phyloP scores from a whole-genome alignment of 768 basidiomycete species.

The Agrocybe praecox region DNA sequence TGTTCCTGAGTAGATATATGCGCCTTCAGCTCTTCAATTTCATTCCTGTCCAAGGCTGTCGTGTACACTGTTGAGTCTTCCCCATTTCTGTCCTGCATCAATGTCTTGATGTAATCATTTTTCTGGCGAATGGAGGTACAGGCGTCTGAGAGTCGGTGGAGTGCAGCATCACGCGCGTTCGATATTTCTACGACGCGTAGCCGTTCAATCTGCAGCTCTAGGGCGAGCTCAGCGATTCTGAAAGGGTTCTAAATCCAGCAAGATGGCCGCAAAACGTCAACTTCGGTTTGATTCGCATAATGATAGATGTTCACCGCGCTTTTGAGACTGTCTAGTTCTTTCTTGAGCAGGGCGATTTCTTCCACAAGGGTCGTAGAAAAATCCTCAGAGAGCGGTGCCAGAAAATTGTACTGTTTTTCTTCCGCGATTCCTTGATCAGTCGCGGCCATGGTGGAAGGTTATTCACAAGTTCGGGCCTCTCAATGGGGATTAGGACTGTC shows the following conservation, averaged over 20 bases:
- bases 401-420: conserved; percentile 12
- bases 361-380: conserved; percentile 3
- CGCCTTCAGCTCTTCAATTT: conserved; percentile 31
- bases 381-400: conserved; percentile 1
- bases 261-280: no score
- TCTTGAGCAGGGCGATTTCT: conserved; percentile 18
- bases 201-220: conserved; percentile 57
- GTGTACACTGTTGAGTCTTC: background rate
- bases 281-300: background rate
- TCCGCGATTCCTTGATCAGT: conserved; percentile 2
- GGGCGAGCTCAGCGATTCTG: conserved; percentile 50
- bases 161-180: conserved; percentile 62
- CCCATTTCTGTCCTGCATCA: conserved; percentile 44
- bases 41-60: conserved; percentile 12
- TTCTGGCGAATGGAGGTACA: conserved; percentile 66
- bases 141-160: conserved; percentile 59
- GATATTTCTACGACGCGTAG: conserved; percentile 58
- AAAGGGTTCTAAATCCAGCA: conserved; percentile 40
- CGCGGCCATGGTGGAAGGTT: conserved; percentile 16
- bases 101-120: conserved; percentile 46
- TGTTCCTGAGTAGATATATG: conserved; percentile 40
- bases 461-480: background rate
- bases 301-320: conserved; percentile 16
- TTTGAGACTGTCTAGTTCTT: conserved; percentile 24
- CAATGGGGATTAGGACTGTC: no score